Base-by-base conservation (phyloP, 73 alveolate genomes). In the Blepharisma stoltei region DNA sequence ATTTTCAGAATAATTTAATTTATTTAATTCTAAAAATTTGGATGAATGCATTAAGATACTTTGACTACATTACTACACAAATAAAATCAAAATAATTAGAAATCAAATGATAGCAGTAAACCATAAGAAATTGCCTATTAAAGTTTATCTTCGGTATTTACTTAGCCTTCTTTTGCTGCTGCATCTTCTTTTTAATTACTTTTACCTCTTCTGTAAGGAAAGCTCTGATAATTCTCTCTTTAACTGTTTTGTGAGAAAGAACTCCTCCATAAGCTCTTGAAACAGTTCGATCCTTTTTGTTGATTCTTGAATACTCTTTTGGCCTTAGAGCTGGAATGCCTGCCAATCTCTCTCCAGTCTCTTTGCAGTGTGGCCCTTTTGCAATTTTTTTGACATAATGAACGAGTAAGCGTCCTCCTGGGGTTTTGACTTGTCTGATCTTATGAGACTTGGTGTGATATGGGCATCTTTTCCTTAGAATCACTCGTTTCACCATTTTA, bases 401-500 rank as follows among this genome's bases (percentile, higher is more conserved):
- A 77, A 84, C 75, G 20, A 80, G 67, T 25, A 84, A 49, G 79
- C 76, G 79, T 20, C 92, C 88, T 38, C 97, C 97, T 75, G 88
- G 88, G 45, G 88, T 81, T 81, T 76, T 81, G 50, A 81, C 88
- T 49, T 81, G 73, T 76, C 84, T 81, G 70, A 81, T 41, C 66
- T 76, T 71, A 68, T 81, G 70, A 45, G 88, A 81, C 41, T 81
- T 75, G 66, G 88, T 81, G 71, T 81, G 70, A 77, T 68, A 81
- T 60, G 83, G 49, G 79, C 70, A 54, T 71, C 84, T 75, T 81
- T 83, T 81, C 41, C 88, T 41, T 54, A 70, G 73, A 48, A 83
- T 81, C 71, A 81, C 83, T 81, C 88, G 70, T 76, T 70, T 67
- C n/a, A 77, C 88, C 88, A 81, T 81, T 81, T 76, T 71, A 48